Conservation (phyloP, 148 eudicot species). For the Persicaria maculosa region DNA sequence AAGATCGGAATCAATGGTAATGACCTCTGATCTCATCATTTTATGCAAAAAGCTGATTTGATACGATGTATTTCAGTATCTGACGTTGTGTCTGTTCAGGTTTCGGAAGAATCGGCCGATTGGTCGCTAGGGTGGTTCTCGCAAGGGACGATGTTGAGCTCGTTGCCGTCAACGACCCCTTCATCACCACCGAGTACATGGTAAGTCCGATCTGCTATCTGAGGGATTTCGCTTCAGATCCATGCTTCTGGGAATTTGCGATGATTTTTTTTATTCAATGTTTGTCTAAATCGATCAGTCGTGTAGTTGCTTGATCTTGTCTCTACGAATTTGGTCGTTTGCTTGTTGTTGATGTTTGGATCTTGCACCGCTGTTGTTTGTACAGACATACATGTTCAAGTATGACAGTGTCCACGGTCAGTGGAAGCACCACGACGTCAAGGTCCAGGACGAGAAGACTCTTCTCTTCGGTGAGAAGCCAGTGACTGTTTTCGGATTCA, state of each 20-base stretch:
- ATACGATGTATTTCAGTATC: neutral
- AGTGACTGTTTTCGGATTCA: slow-evolving; percentile 59
- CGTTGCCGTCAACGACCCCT: slow-evolving; percentile 80
- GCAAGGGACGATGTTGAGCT: slow-evolving; percentile 81
- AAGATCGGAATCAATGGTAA: slow-evolving; percentile 90
- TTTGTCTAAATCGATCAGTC: neutral
- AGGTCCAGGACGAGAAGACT: slow-evolving; percentile 76
- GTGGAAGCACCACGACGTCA: slow-evolving; percentile 77
- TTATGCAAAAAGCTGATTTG: neutral
- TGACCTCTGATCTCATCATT: neutral
- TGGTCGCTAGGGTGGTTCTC: slow-evolving; percentile 71
- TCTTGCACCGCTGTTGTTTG: neutral
- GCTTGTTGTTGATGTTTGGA: neutral
- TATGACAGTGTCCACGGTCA: slow-evolving; percentile 79
- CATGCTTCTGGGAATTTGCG: neutral
- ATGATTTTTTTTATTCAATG: neutral
- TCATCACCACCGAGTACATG: slow-evolving; percentile 81
- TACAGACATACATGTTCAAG: slow-evolving; percentile 87
- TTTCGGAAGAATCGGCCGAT: slow-evolving; percentile 80
- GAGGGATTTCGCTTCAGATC: neutral
- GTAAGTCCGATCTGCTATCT: slow-evolving; percentile 19
- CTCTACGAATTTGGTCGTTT: neutral
- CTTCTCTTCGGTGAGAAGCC: slow-evolving; percentile 76
- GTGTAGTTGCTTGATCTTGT: neutral
- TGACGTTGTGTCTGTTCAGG: slow-evolving; percentile 22